These are phyloP conservation scores for Eimeria tenella DNA, from an alignment of 169 alveolate genomes.

Conservation along the genomic window DNA sequence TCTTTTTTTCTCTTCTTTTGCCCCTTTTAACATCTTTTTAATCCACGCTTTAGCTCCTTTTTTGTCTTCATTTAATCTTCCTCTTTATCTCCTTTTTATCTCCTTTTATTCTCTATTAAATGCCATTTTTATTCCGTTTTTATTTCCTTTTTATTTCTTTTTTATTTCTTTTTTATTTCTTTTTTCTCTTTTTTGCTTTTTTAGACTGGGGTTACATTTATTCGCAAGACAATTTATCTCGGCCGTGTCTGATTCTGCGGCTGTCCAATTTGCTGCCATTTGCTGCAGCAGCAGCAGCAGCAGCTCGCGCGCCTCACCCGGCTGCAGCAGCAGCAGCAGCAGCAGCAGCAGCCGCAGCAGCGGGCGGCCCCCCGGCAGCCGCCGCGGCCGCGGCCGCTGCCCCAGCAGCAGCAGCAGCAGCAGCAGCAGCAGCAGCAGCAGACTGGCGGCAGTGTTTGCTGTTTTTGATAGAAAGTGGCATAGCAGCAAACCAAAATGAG, in stretches of 20 bases:
- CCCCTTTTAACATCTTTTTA: background rate
- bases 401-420: background rate
- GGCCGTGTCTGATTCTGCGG: background rate
- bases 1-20: background rate
- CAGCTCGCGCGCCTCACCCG: background rate
- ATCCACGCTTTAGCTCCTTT: background rate
- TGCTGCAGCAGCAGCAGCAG: background rate
- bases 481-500: background rate
- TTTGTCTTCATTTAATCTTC: background rate
- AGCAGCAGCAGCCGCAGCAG: background rate
- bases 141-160: too few relatives aligned
- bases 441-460: conserved; percentile 35
- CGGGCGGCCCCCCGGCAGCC: too few relatives aligned
- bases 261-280: background rate
- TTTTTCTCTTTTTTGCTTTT: too few relatives aligned
- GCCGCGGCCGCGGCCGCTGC: background rate
- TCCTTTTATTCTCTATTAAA: background rate
- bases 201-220: background rate
- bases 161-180: background rate
- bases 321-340: background rate
- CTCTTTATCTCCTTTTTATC: background rate
- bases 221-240: background rate
- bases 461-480: background rate
- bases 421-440: background rate
- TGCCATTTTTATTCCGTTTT: background rate